phyloP scores from a whole-genome alignment of 805 yeast species.

The Saccharomycopsis sp. region DNA sequence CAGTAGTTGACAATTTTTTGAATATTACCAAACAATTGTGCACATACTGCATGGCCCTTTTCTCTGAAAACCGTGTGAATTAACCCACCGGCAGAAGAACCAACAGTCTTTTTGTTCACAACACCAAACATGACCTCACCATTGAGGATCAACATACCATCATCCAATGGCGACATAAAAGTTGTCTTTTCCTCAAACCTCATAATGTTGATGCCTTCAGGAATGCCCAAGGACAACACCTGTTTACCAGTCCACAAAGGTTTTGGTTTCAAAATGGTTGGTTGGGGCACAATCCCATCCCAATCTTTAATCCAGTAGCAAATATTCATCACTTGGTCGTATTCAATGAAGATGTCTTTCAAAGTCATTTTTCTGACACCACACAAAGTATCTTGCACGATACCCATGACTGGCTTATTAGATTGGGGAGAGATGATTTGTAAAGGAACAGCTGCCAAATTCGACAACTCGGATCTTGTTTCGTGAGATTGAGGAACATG shows the following conservation, averaged over 20 bases:
- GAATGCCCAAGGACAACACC: slow-evolving; percentile 83
- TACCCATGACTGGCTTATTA: slow-evolving; percentile 99
- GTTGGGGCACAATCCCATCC: slow-evolving; percentile 97
- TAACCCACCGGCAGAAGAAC: slow-evolving; percentile 96
- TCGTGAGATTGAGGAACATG: slow-evolving; percentile 99
- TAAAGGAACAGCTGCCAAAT: slow-evolving; percentile 92
- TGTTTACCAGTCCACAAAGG: slow-evolving; percentile 99
- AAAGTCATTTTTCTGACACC: slow-evolving; percentile 94
- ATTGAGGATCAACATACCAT: slow-evolving; percentile 90
- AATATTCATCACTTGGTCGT: slow-evolving; percentile 92
- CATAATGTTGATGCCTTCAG: slow-evolving; percentile 90
- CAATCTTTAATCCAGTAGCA: slow-evolving; percentile 96
- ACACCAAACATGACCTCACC: slow-evolving; percentile 98
- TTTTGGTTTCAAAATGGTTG: slow-evolving; percentile 88
- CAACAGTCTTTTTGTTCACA: slow-evolving; percentile 95
- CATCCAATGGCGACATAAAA: slow-evolving; percentile 76
- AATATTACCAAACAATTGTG: slow-evolving; percentile 80
- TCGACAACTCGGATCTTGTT: slow-evolving; percentile 91
- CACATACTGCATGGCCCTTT: slow-evolving; percentile 87
- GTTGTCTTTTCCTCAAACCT: slow-evolving; percentile 89
- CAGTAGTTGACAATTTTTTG: slow-evolving; percentile 95
- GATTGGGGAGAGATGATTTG: slow-evolving; percentile 98
- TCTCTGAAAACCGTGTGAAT: slow-evolving; percentile 97
- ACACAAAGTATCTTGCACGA: slow-evolving; percentile 96
- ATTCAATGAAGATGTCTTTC: slow-evolving; percentile 81